Conservation (phyloP, 192 early-diverging fungal genomes). For the Rhizoclosmatium sp. region DNA sequence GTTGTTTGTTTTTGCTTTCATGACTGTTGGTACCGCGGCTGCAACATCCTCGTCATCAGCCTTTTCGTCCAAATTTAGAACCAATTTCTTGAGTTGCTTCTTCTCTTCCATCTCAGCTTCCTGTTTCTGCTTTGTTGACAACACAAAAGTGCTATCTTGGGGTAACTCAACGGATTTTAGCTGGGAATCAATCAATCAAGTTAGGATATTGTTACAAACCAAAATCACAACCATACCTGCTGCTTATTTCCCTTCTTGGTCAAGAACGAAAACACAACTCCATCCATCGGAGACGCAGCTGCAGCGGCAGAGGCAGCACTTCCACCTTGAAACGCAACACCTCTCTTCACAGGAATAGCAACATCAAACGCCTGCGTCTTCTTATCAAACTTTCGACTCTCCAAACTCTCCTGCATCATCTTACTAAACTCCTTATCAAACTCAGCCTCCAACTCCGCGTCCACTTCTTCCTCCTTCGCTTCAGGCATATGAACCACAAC, state of each 20-base stretch:
- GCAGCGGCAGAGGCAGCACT: constrained; percentile 15
- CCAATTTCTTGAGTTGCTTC: constrained; percentile 88
- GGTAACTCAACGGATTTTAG: constrained; percentile 81
- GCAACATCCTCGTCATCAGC: constrained; percentile 52
- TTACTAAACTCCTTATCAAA: constrained; percentile 91
- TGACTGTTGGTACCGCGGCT: not conserved
- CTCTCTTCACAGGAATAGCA: constrained; percentile 76
- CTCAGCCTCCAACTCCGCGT: constrained; percentile 80
- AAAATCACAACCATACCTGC: constrained; percentile 53
- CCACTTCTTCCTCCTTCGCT: constrained; percentile 53
- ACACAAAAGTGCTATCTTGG: constrained; percentile 80
- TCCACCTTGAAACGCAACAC: constrained; percentile 20
- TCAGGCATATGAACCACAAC: constrained; percentile 72
- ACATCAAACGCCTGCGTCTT: constrained; percentile 84
- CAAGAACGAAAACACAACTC: constrained; percentile 80
- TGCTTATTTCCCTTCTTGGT: constrained; percentile 89
- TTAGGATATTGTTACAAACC: not conserved
- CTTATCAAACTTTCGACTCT: constrained; percentile 81
- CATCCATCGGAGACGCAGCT: constrained; percentile 44
- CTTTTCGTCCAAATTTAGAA: constrained; percentile 88
- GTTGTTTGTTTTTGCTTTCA: not conserved
- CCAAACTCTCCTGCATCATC: constrained; percentile 91
- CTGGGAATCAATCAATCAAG: constrained; percentile 40
- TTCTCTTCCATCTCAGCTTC: constrained; percentile 89
- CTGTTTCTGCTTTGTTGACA: constrained; percentile 82